These are phyloP conservation scores for Amphirosellinia nigrospora DNA, from an alignment of 495 filamentous ascomycete species.

Conservation along the genomic window DNA sequence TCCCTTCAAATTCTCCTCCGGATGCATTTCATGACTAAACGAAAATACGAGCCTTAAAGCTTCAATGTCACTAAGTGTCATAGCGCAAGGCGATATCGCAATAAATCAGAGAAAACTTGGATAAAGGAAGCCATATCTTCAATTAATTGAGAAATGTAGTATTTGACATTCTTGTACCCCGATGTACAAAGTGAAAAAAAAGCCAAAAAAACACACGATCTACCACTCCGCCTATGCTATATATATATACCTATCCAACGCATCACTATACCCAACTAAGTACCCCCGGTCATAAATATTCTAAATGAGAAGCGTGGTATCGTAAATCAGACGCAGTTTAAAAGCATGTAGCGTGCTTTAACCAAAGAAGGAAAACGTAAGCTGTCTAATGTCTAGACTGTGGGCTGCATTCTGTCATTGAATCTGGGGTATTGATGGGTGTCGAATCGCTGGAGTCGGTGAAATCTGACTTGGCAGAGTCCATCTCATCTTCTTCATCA, in stretches of 20 bases:
- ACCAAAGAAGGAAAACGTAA: background rate
- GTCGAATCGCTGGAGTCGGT: slow-evolving; percentile 33
- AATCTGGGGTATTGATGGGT: slow-evolving; percentile 36
- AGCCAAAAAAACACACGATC: background rate
- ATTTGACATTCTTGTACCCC: slow-evolving; percentile 19
- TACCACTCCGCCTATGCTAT: slow-evolving; percentile 9
- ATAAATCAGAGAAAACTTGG: background rate
- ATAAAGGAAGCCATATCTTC: background rate
- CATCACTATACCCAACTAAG: background rate
- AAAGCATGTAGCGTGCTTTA: background rate
- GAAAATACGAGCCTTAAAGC: background rate
- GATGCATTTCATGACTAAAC: slow-evolving; percentile 28
- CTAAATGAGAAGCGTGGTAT: slow-evolving; percentile 21
- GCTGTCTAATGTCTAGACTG: slow-evolving; percentile 20
- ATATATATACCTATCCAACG: background rate
- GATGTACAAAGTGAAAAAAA: background rate
- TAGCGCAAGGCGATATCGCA: background rate
- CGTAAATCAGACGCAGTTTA: slow-evolving; percentile 7
- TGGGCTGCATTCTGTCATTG: slow-evolving; percentile 31
- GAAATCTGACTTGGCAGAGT: slow-evolving; percentile 36
- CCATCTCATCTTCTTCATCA: slow-evolving; percentile 22
- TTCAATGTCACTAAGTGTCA: background rate
- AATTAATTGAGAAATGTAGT: slow-evolving; percentile 2
- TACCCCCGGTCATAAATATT: background rate
- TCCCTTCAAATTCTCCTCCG: slow-evolving; percentile 26